phyloP scores from a whole-genome alignment of 2,329 filamentous ascomycete genomes.

The Daldinia eschscholtzii region DNA sequence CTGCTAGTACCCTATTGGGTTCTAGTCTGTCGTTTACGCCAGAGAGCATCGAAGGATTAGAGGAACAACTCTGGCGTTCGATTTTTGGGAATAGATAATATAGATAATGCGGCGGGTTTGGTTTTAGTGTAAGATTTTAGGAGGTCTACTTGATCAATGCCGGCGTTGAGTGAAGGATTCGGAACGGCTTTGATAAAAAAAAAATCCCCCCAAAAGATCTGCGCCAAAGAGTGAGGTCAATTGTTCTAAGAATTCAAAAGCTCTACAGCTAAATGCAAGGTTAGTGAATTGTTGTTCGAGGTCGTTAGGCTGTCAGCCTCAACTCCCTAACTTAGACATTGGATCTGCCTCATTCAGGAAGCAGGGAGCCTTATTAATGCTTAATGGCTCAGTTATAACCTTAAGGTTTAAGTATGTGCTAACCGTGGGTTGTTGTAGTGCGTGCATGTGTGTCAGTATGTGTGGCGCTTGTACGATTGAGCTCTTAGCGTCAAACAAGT shows the following conservation, averaged over 20 bases:
- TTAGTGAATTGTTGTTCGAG: neutral
- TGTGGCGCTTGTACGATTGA: slow-evolving; percentile 4
- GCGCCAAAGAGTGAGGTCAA: neutral
- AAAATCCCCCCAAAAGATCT: neutral
- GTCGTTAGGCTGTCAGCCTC: slow-evolving; percentile 9
- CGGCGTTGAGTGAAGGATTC: slow-evolving; percentile 2
- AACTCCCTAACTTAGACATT: neutral
- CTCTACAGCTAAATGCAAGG: slow-evolving; percentile 13
- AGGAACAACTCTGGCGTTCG: slow-evolving; percentile 27
- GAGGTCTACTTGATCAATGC: slow-evolving; percentile 8
- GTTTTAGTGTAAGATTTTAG: slow-evolving; percentile 12
- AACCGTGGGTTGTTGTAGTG: neutral
- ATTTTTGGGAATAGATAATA: slow-evolving; percentile 13
- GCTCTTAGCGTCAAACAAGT: neutral
- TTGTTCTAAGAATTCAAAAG: slow-evolving; percentile 10
- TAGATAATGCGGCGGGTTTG: slow-evolving; percentile 4
- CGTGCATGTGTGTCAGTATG: neutral
- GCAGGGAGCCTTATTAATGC: neutral
- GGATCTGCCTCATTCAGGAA: neutral
- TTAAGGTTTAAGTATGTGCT: too few species aligned
- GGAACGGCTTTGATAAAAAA: neutral
- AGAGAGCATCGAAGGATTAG: slow-evolving; percentile 48
- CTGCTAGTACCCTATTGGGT: slow-evolving; percentile 49
- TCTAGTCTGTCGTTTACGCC: slow-evolving; percentile 47
- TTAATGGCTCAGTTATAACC: neutral